Percentiles rank a stretch among this genome's conserved stretches.
Conservation (phyloP, 2,329 filamentous ascomycete genomes). For the Fusarium agapanthi region DNA sequence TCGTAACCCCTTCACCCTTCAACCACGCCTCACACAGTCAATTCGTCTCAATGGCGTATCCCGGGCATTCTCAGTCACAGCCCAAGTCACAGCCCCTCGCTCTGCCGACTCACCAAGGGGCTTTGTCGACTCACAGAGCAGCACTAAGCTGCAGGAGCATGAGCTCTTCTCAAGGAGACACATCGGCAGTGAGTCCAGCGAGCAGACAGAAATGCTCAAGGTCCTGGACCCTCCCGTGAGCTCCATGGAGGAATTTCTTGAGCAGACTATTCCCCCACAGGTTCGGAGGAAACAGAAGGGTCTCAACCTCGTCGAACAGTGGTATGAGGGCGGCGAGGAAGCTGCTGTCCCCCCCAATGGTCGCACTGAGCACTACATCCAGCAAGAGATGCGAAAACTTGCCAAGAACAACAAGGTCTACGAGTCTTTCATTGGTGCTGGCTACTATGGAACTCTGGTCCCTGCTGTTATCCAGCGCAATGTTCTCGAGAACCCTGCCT, state of each 20-base stretch:
- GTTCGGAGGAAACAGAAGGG: slow-evolving; percentile 56
- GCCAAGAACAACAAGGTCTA: slow-evolving; percentile 50
- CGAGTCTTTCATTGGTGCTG: slow-evolving; percentile 82
- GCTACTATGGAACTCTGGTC: slow-evolving; percentile 86
- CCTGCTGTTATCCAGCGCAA: slow-evolving; percentile 94
- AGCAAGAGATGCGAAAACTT: slow-evolving; percentile 67
- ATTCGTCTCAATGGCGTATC: slow-evolving; percentile 18
- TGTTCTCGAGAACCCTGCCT: slow-evolving; percentile 89
- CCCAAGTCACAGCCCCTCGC: slow-evolving; percentile 23
- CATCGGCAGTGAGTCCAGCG: slow-evolving; percentile 78
- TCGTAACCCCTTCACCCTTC: slow-evolving; percentile 28
- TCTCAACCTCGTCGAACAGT: slow-evolving; percentile 43
- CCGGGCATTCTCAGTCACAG: slow-evolving; percentile 30
- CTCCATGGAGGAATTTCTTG: slow-evolving; percentile 83
- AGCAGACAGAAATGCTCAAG: slow-evolving; percentile 80
- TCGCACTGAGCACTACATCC: slow-evolving; percentile 42
- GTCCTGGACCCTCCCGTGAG: slow-evolving; percentile 77
- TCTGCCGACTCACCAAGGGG: slow-evolving; percentile 34
- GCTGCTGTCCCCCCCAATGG: slow-evolving; percentile 34
- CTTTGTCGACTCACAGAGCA: slow-evolving; percentile 35
- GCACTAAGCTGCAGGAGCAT: slow-evolving; percentile 33
- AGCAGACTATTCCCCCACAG: slow-evolving; percentile 81
- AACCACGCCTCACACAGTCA: slow-evolving; percentile 30
- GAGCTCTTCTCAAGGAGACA: slow-evolving; percentile 77
- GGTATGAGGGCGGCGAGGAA: slow-evolving; percentile 39